Percentiles rank a stretch among this genome's conserved stretches.
phyloP scores from a whole-genome alignment of 2,329 filamentous ascomycete species.

The Hysterium pulicare region DNA sequence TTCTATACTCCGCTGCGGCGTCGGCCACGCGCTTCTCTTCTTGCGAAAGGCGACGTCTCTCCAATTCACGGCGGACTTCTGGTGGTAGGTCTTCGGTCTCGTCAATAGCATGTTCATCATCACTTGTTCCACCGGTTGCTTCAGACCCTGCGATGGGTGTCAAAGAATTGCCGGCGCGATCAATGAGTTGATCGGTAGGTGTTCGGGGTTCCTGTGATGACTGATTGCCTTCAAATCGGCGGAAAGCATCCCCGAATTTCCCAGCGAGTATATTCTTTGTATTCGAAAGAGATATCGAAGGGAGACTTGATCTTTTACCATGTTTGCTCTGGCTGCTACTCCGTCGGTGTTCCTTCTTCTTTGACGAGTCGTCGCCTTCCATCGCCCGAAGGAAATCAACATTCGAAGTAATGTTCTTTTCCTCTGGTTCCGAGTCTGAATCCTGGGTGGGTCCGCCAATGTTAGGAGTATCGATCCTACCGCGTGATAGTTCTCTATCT shows the following conservation, averaged over 20 bases:
- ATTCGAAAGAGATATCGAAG: conserved; percentile 63
- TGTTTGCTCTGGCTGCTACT: conserved; percentile 59
- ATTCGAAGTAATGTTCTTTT: conserved; percentile 70
- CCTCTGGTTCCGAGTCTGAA: conserved; percentile 49
- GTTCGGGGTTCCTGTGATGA: conserved; percentile 21
- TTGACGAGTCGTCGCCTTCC: conserved; percentile 58
- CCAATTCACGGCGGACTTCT: conserved; percentile 85
- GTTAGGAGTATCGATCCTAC: conserved; percentile 27
- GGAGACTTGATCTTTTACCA: conserved; percentile 69
- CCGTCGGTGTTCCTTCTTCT: conserved; percentile 54
- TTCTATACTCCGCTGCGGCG: conserved; percentile 83
- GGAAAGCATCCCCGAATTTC: conserved; percentile 91
- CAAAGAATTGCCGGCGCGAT: conserved; percentile 19
- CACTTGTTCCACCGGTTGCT: conserved; percentile 64
- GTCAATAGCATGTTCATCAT: conserved; percentile 62
- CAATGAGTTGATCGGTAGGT: conserved; percentile 21
- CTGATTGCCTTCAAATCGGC: conserved; percentile 70
- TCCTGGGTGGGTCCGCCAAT: conserved; percentile 29
- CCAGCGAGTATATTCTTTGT: conserved; percentile 82
- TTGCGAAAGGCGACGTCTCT: conserved; percentile 74
- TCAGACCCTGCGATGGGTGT: conserved; percentile 76
- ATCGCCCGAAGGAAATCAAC: conserved; percentile 78
- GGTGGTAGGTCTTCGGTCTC: conserved; percentile 73
- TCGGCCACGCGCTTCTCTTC: conserved; percentile 88
- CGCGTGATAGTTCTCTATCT: conserved; percentile 63